phyloP scores from a whole-genome alignment of 129 eudicot species.

The Daucus carota region DH1_v3.0 NC_030389.2:39851501-39852000 shows the following conservation, averaged over 20 bases:
- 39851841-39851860: constrained; percentile 11
- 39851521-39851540: constrained; percentile 42
- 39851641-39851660: constrained; percentile 88
- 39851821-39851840: constrained; percentile 3
- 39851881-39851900: background rate
- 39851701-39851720: constrained; percentile 25
- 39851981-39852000: background rate
- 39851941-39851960: background rate
- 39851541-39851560: constrained; percentile 61
- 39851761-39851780: constrained; percentile 44
- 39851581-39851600: constrained; percentile 90
- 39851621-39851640: constrained; percentile 71
- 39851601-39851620: constrained; percentile 70
- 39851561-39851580: constrained; percentile 89
- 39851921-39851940: background rate
- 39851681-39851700: constrained; percentile 92
- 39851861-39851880: background rate
- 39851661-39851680: constrained; percentile 94
- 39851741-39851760: constrained; percentile 5
- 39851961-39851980: background rate
- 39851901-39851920: background rate
- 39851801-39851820: constrained; percentile 33
- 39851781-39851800: constrained; percentile 59
- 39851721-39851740: background rate
- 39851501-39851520: background rate